Evolutionary conservation across 2,329 filamentous ascomycete genomes (phyloP).

Genomic region (Colletotrichum sp.): DNA sequence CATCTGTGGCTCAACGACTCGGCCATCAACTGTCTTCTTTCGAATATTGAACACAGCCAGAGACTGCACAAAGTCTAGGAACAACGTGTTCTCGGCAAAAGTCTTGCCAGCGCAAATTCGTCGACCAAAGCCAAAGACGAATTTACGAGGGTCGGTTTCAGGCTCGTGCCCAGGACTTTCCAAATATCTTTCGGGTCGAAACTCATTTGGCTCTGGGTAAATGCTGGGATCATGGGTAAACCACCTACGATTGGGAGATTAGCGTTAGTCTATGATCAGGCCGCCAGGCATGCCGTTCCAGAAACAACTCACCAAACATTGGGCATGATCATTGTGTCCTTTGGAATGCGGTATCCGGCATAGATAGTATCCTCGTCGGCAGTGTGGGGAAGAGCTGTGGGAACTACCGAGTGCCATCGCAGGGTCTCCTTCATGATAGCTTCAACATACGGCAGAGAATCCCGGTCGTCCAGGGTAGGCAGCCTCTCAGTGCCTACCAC

Average conservation of each 20-base stretch:
- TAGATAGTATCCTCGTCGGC: constrained; percentile 28
- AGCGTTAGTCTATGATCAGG: neutral
- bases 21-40: constrained; percentile 34
- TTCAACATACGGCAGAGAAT: constrained; percentile 55
- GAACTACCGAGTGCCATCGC: constrained; percentile 58
- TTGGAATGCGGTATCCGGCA: constrained; percentile 10
- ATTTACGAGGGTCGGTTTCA: neutral
- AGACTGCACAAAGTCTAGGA: constrained; percentile 38
- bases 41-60: constrained; percentile 52
- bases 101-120: constrained; percentile 22
- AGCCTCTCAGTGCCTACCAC: constrained; percentile 52
- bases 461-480: constrained; percentile 53
- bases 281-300: neutral
- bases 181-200: constrained; percentile 38
- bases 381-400: constrained; percentile 42
- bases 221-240: constrained; percentile 69
- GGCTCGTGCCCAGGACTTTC: neutral
- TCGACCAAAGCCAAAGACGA: constrained; percentile 23
- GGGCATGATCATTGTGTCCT: constrained; percentile 23
- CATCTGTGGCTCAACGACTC: constrained; percentile 29
- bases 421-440: constrained; percentile 61
- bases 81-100: constrained; percentile 21
- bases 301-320: constrained; percentile 19
- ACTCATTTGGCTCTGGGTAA: constrained; percentile 51
- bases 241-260: neutral